phyloP scores from a whole-genome alignment of 495 filamentous ascomycete species.

The Lepraria neglecta region DNA sequence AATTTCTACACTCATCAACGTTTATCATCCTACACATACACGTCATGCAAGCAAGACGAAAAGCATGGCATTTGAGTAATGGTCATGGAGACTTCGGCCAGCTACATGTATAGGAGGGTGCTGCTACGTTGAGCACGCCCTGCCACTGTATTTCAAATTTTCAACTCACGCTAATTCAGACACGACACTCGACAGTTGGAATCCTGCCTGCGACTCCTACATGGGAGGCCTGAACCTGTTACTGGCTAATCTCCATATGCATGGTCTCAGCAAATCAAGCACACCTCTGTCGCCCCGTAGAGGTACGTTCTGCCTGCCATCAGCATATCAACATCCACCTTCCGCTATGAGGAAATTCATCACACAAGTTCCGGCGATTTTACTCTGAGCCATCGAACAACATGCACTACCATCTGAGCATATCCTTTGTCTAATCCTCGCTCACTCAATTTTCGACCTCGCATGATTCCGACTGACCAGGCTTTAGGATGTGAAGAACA shows the following conservation, averaged over 20 bases:
- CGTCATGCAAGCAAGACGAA: background rate
- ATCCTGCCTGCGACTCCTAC: too few species aligned
- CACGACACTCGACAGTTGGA: too few species aligned
- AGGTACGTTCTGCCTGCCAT: background rate
- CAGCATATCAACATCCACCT: background rate
- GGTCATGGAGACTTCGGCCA: background rate
- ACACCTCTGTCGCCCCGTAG: background rate
- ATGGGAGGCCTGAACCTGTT: too few species aligned
- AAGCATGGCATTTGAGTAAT: too few species aligned
- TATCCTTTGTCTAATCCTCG: conserved; percentile 25
- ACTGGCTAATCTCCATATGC: too few species aligned
- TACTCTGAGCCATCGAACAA: conserved; percentile 84
- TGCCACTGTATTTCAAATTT: too few species aligned
- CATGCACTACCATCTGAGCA: conserved; percentile 99
- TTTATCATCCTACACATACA: background rate
- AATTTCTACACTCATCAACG: conserved; percentile 4
- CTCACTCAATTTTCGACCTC: background rate
- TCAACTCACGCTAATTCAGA: too few species aligned
- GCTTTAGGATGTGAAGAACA: background rate
- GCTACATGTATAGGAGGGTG: background rate
- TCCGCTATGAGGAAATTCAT: conserved; percentile 55
- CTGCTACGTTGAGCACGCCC: too few species aligned
- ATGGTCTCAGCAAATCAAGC: background rate
- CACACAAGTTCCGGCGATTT: conserved; percentile 61
- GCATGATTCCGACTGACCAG: background rate